phyloP scores from a whole-genome alignment of 805 yeast genomes.

The Saccharomycopsis microspora region DNA sequence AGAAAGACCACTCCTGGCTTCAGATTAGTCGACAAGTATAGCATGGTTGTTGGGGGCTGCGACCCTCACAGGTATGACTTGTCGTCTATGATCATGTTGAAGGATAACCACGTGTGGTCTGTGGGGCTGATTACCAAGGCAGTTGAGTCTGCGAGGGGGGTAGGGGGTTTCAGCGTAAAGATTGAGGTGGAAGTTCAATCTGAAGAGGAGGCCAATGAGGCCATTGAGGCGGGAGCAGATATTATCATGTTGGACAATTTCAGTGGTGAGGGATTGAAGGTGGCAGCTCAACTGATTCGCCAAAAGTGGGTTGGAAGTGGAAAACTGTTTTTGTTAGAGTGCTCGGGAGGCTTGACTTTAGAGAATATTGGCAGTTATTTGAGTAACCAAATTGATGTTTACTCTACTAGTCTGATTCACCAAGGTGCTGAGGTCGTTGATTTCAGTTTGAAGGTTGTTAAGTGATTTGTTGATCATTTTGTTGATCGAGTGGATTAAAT shows the following conservation, averaged over 20 bases:
- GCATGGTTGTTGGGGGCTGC: slow-evolving; percentile 92
- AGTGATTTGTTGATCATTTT: slow-evolving; percentile 6
- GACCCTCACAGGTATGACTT: slow-evolving; percentile 89
- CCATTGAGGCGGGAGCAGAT: slow-evolving; percentile 92
- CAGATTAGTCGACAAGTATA: slow-evolving; percentile 77
- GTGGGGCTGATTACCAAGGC: slow-evolving; percentile 88
- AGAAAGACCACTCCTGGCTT: slow-evolving; percentile 97
- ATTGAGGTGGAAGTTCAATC: slow-evolving; percentile 87
- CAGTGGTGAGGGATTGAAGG: slow-evolving; percentile 47
- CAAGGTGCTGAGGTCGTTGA: slow-evolving; percentile 84
- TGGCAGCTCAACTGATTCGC: slow-evolving; percentile 56
- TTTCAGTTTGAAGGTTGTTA: slow-evolving; percentile 67
- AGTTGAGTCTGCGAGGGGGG: slow-evolving; percentile 61
- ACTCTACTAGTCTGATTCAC: slow-evolving; percentile 83
- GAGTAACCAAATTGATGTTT: slow-evolving; percentile 75
- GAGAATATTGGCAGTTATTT: slow-evolving; percentile 54
- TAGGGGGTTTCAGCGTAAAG: slow-evolving; percentile 80
- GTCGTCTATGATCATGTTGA: slow-evolving; percentile 90
- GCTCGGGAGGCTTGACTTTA: slow-evolving; percentile 82
- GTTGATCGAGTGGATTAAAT: too few relatives aligned
- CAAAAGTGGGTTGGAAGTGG: slow-evolving; percentile 32
- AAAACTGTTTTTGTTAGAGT: slow-evolving; percentile 61
- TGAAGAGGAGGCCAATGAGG: slow-evolving; percentile 82
- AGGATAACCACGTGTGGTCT: slow-evolving; percentile 88
- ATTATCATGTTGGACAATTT: slow-evolving; percentile 92